Evolutionary conservation across 352 stramenopile genomes (phyloP), one percentile per base, ranked within the genome.

Genomic region (Achlya hypogyna): DNA sequence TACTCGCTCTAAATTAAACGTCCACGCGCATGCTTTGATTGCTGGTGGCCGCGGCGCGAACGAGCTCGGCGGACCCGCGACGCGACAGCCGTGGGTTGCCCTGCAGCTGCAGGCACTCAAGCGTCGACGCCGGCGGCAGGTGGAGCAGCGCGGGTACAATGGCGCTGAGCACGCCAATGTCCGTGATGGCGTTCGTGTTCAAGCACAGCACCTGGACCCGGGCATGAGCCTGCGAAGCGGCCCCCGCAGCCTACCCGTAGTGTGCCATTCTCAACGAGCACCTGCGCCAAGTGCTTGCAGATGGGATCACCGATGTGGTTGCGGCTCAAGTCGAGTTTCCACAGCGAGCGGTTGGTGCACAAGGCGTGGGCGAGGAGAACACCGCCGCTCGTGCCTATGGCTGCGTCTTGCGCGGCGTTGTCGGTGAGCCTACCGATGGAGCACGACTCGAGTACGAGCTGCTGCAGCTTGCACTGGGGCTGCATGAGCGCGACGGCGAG

Each of bases 361-460:
- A 88, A 60, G 0, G 78, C 76, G 60, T 88, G 79, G 32, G 75
- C 71, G 9, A 91, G 64, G 4, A 78, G 78, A 18, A 73, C 72
- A 9, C 73, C 81, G 18, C 78, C 77, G 14, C 69, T 68, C 53
- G 71, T 89, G 47, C 83, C 54, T 52, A 63, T 14, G 4, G 25
- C 4, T 14, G n/a, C 12, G 29, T 42, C 29, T 14, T 42, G 18
- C 51, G 18, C n/a, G 51, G 4, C 9, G 51, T 22, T 18, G 16
- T 20, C 16, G 2, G 27, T 8, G 6, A 4, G 8, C 6, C 4
- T 60, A 60, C 51, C 80, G 40, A 91, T 69, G 31, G 58, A 63
- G 32, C 83, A 91, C 34, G 71, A 74, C 59, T 91, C 83, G 12
- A 91, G 71, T 47, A 89, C 83, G 60, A 91, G 75, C 69, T 89